Conservation (phyloP, 164 flowering plant genomes). For the Protea cynaroides region DNA sequence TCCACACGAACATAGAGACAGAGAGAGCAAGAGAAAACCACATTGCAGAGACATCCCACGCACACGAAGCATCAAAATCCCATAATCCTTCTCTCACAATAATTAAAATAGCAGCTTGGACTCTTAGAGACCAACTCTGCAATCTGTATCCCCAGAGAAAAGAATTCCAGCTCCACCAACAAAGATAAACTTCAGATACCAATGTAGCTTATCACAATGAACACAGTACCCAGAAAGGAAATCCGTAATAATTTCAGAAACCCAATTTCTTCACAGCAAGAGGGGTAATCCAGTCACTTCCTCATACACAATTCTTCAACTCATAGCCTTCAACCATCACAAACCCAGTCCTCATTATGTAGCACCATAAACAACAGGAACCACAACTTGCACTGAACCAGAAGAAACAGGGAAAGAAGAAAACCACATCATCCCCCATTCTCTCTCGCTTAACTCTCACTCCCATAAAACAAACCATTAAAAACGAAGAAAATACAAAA, state of each 20-base stretch:
- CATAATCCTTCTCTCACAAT: neutral
- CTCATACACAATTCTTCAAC: neutral
- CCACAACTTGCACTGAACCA: neutral
- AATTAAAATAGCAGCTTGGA: neutral
- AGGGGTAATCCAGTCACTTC: neutral
- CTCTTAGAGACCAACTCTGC: neutral
- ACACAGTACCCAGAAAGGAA: neutral
- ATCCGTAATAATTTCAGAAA: neutral
- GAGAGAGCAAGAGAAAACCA: neutral
- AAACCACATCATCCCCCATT: neutral
- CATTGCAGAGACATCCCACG: neutral
- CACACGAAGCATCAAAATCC: neutral
- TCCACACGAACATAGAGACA: neutral
- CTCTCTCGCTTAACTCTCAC: neutral
- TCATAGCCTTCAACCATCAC: neutral
- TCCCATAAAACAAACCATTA: neutral
- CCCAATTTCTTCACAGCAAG: neutral
- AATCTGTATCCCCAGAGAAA: neutral
- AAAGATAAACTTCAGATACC: neutral
- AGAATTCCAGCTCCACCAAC: conserved; percentile 1
- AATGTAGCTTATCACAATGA: neutral
- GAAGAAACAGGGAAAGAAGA: neutral
- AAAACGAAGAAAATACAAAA: neutral
- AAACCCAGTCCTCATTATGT: neutral
- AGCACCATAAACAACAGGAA: neutral